Base-by-base conservation (phyloP, 2,329 filamentous ascomycete species). In the Aspergillus sp. region DNA sequence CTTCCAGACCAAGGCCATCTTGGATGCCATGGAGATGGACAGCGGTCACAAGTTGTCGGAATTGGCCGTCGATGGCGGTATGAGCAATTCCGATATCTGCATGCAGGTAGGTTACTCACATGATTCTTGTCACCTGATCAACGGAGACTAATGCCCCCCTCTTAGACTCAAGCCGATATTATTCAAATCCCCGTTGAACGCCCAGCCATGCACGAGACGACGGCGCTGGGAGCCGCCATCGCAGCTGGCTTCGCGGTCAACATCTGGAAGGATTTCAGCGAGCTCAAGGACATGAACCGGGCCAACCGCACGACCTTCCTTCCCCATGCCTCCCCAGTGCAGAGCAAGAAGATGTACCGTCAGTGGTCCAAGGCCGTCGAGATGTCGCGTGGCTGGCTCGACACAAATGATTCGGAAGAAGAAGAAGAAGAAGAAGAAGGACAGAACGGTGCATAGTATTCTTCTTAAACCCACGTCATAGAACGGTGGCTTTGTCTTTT, bases 1-100 rank as follows among this genome's bases (percentile, higher is more conserved):
- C 80, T 96, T 91, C 82, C 92, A 96, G 77, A 96, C 91, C 23
- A 92, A 92, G 69, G 92, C 92, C 21, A 96, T 96, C 69, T 84
- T 96, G 23, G 89, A 95, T 71, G 91, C 92, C 63, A 96, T 96
- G 92, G 91, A 90, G 71, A 87, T 89, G 68, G 92, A 96, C 77
- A 92, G 89, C 56, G 88, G 88, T 38, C 88, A 93, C 72, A 86
- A 86, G 64, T 84, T 96, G 32, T 83, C 86, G 60, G 86, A 88
- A 65, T 82, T 96, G 47, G 89, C 90, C 36, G 92, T 96, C 47
- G 92, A 96, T 71, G 92, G 92, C 59, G 92, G 92, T 60, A 91
- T 96, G 83, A 92, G 89, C 69, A 94, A 91, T 77, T 94, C 90
- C 10, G 89, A 93, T 72, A 83, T 96, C 58, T 92, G 89, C 78